phyloP scores from a whole-genome alignment of 352 stramenopile species.

The Hyphochytrium catenoides region DNA sequence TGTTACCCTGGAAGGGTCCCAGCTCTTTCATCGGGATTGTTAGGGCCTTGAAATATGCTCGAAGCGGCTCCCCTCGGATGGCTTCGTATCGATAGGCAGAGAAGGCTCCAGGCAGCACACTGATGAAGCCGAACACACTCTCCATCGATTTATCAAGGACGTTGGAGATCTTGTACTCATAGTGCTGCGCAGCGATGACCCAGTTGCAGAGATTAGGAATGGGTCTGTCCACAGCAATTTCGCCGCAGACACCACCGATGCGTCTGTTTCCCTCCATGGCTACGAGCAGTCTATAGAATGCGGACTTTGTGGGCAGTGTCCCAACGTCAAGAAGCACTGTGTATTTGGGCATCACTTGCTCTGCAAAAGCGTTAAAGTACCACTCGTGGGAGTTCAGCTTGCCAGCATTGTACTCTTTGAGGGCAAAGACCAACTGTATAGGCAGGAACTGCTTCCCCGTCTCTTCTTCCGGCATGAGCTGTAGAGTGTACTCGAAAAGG shows the following conservation, averaged over 20 bases:
- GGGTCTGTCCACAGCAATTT: conserved; percentile 8
- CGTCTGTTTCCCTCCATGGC: conserved; percentile 10
- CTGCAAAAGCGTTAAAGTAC: conserved; percentile 51
- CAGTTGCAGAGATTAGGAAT: not conserved
- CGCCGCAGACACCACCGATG: conserved; percentile 10
- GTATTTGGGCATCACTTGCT: conserved; percentile 44
- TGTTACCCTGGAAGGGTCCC: conserved; percentile 12
- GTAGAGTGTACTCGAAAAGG: conserved; percentile 6
- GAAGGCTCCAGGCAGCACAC: conserved; percentile 14
- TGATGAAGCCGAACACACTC: conserved; percentile 11
- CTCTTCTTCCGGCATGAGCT: conserved; percentile 32
- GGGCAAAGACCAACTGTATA: conserved; percentile 40
- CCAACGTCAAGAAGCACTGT: conserved; percentile 3
- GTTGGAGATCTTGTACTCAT: conserved; percentile 10
- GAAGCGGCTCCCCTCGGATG: conserved; percentile 8
- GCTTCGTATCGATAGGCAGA: conserved; percentile 11
- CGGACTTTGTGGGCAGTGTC: not conserved
- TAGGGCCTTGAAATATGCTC: conserved; percentile 11
- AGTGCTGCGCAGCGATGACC: not conserved
- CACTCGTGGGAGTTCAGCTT: conserved; percentile 62
- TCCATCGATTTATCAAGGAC: conserved; percentile 13
- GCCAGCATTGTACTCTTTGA: conserved; percentile 53
- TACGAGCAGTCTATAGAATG: not conserved
- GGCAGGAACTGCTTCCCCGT: conserved; percentile 24
- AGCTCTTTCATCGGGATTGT: conserved; percentile 9